Conservation (phyloP, 2,329 filamentous ascomycete genomes). For the Hyphodiscus sp. region DNA sequence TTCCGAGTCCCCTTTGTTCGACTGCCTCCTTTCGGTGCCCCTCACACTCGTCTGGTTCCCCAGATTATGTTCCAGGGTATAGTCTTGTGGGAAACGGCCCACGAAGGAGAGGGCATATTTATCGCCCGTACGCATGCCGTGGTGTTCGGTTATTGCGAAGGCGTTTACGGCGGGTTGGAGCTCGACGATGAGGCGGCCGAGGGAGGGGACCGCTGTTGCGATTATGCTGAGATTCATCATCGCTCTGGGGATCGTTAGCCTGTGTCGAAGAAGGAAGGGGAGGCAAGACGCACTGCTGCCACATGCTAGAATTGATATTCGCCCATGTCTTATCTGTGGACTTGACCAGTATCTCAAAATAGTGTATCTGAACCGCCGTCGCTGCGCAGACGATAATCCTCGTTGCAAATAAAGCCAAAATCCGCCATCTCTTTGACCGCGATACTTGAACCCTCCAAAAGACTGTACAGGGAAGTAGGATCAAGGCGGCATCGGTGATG, state of each 20-base stretch:
- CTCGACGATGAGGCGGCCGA: constrained; percentile 5
- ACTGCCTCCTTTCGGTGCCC: background rate
- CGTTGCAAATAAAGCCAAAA: constrained; percentile 1
- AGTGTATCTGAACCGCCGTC: background rate
- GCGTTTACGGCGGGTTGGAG: constrained; percentile 1
- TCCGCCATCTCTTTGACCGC: background rate
- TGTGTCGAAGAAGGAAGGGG: background rate
- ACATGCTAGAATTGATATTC: background rate
- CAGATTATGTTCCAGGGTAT: background rate
- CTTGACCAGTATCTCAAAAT: background rate
- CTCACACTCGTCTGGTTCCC: background rate
- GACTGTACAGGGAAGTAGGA: background rate
- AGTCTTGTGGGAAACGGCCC: background rate
- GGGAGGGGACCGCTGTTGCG: constrained; percentile 1
- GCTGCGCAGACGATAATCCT: background rate
- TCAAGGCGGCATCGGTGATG: background rate
- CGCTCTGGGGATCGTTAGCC: background rate
- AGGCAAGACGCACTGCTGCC: background rate
- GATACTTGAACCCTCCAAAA: constrained; percentile 1
- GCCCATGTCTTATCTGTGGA: background rate
- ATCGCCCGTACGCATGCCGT: background rate
- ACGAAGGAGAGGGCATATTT: background rate
- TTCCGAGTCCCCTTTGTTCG: background rate
- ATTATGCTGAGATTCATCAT: constrained; percentile 4
- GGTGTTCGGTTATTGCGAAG: constrained; percentile 4